phyloP scores from a whole-genome alignment of 805 yeast species.

The Groenewaldozyma salmanticensis region DNA sequence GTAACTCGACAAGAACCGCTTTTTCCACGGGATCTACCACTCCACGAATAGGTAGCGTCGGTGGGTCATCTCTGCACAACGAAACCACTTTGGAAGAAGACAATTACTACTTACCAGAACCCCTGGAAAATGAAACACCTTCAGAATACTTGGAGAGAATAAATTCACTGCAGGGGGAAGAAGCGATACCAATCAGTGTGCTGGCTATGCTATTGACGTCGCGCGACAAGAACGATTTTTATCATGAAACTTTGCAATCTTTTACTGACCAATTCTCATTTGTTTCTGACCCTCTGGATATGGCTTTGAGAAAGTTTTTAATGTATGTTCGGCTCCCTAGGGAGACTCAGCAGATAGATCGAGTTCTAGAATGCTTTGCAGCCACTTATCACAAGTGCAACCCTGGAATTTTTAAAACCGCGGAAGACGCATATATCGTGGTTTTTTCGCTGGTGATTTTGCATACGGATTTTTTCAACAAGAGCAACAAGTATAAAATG shows the following conservation, averaged over 20 bases:
- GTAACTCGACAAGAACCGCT: no score
- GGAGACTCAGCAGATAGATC: slow-evolving; percentile 70
- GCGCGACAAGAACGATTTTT: slow-evolving; percentile 23
- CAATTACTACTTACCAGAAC: no score
- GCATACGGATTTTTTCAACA: slow-evolving; percentile 67
- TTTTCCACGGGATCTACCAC: no score
- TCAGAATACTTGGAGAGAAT: slow-evolving; percentile 27
- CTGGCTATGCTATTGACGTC: slow-evolving; percentile 25
- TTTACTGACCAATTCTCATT: slow-evolving; percentile 38
- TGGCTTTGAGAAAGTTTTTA: slow-evolving; percentile 52
- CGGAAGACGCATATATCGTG: slow-evolving; percentile 51
- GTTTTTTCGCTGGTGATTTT: slow-evolving; percentile 58
- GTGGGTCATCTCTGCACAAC: no score
- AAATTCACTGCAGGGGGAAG: slow-evolving; percentile 1
- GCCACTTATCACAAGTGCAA: slow-evolving; percentile 39
- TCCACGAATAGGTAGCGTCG: no score
- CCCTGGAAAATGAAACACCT: slow-evolving; percentile 29
- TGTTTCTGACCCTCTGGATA: slow-evolving; percentile 48
- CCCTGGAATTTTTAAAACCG: slow-evolving; percentile 28
- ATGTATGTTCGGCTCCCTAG: slow-evolving; percentile 52
- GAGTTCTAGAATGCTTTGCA: slow-evolving; percentile 52
- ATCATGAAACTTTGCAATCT: slow-evolving; percentile 22
- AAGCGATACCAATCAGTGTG: slow-evolving; percentile 12
- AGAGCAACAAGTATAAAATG: slow-evolving; percentile 60
- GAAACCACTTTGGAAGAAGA: no score